Conservation (phyloP, 495 filamentous ascomycete genomes). For the Penicillium silybi region DNA sequence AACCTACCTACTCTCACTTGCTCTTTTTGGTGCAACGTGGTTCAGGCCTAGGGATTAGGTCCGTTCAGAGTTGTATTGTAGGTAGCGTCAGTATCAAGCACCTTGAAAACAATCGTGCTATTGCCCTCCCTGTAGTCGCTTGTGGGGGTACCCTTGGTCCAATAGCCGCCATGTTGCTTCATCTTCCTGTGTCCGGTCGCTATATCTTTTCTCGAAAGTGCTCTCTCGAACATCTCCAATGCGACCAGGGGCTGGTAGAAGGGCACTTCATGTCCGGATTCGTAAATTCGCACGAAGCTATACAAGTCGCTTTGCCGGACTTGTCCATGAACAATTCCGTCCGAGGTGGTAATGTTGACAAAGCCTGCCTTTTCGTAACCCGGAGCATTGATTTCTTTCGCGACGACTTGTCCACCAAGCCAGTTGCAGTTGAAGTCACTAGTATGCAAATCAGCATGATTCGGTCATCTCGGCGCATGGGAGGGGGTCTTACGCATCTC, state of each 20-base stretch:
- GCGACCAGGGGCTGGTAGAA: slow-evolving; percentile 64
- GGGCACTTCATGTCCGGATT: slow-evolving; percentile 68
- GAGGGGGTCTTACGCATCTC: slow-evolving; percentile 44
- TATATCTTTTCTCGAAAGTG: slow-evolving; percentile 53
- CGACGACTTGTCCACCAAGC: slow-evolving; percentile 53
- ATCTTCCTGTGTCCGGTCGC: slow-evolving; percentile 50
- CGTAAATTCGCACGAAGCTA: slow-evolving; percentile 65
- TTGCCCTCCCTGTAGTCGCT: slow-evolving; percentile 58
- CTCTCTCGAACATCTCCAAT: slow-evolving; percentile 56
- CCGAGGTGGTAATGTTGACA: slow-evolving; percentile 50
- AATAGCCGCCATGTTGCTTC: slow-evolving; percentile 26
- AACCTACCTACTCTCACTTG: neutral
- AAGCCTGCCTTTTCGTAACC: slow-evolving; percentile 51
- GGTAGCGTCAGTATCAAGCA: slow-evolving; percentile 45
- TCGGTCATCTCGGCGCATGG: neutral
- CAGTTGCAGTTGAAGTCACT: slow-evolving; percentile 61
- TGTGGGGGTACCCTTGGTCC: slow-evolving; percentile 45
- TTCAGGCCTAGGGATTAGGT: slow-evolving; percentile 26
- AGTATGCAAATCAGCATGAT: neutral
- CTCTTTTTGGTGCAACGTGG: neutral
- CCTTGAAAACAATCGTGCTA: slow-evolving; percentile 48
- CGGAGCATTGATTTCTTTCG: slow-evolving; percentile 39
- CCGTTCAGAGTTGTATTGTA: slow-evolving; percentile 53
- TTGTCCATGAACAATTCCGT: slow-evolving; percentile 57
- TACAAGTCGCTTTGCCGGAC: slow-evolving; percentile 66